Evolutionary conservation across 1,284 basidiomycete genomes (phyloP).

Genomic region (Pyrrhoderma lamaoense): DNA sequence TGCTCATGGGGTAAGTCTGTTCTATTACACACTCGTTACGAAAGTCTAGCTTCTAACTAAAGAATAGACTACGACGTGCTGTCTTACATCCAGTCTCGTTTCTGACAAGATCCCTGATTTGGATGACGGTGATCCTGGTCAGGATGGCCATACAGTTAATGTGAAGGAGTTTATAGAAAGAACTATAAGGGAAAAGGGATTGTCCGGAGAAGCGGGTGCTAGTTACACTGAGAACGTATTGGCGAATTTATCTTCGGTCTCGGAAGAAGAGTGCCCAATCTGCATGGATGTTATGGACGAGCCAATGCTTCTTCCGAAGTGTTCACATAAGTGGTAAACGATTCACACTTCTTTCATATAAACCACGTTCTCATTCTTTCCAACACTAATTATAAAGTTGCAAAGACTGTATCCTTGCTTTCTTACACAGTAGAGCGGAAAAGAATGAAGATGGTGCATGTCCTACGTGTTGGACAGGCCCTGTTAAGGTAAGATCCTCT

Average conservation of each 20-base stretch:
- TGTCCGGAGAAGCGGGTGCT: conserved; percentile 28
- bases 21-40: conserved; percentile 7
- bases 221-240: conserved; percentile 62
- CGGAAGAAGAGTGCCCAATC: conserved; percentile 66
- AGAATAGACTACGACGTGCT: conserved; percentile 68
- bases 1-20: conserved; percentile 72
- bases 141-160: conserved; percentile 39
- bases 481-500: conserved; percentile 43
- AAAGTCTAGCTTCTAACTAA: conserved; percentile 5
- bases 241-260: conserved; percentile 40
- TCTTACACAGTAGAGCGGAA: conserved; percentile 56
- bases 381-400: conserved; percentile 51
- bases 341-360: not conserved
- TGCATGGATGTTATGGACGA: conserved; percentile 72
- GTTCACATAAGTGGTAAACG: conserved; percentile 69
- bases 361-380: not conserved
- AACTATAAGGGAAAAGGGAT: conserved; percentile 37
- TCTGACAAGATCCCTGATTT: conserved; percentile 44
- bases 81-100: conserved; percentile 78
- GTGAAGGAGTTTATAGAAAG: conserved; percentile 58
- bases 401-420: conserved; percentile 74
- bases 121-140: conserved; percentile 35
- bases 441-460: conserved; percentile 63
- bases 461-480: conserved; percentile 61
- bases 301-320: conserved; percentile 66